Conservation (phyloP, 345 rosid genomes). For the Populus pruinosa region DNA sequence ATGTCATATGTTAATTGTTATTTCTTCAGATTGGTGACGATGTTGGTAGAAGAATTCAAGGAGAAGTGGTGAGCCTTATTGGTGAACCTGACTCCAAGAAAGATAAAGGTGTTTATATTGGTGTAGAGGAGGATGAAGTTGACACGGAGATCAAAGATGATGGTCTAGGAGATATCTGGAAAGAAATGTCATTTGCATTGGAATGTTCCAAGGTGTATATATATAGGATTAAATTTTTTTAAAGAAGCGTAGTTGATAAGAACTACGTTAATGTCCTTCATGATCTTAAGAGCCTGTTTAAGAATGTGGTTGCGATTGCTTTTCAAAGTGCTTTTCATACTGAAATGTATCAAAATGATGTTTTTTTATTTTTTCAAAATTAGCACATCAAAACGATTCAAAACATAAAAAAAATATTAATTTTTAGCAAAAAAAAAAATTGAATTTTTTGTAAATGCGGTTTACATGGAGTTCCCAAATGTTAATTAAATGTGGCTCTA, state of each 20-base stretch:
- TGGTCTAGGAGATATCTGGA: conserved; percentile 84
- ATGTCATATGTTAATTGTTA: conserved; percentile 3
- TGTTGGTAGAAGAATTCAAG: conserved; percentile 15
- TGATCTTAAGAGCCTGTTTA: neutral
- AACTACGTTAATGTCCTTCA: neutral
- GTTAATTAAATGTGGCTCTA: neutral
- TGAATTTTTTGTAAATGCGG: too few species aligned
- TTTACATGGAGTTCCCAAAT: too few species aligned
- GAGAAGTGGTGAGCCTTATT: conserved; percentile 11
- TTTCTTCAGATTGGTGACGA: conserved; percentile 22
- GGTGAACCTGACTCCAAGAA: conserved; percentile 28
- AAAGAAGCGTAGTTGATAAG: neutral
- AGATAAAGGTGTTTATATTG: conserved; percentile 66
- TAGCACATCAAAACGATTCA: too few species aligned
- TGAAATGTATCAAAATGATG: too few species aligned
- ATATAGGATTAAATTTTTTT: neutral
- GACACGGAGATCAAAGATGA: conserved; percentile 45
- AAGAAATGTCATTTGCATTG: conserved; percentile 68
- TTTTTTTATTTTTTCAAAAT: too few species aligned
- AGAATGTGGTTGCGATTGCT: too few species aligned
- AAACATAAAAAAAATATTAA: too few species aligned
- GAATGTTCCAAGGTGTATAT: conserved; percentile 63
- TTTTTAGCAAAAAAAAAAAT: too few species aligned
- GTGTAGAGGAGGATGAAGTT: conserved; percentile 48
- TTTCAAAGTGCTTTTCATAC: too few species aligned